Percentiles rank a stretch among this genome's conserved stretches.
These are phyloP conservation scores for Dillenia turbinata DNA, from an alignment of 164 flowering plant species.

Conservation along the genomic window DNA sequence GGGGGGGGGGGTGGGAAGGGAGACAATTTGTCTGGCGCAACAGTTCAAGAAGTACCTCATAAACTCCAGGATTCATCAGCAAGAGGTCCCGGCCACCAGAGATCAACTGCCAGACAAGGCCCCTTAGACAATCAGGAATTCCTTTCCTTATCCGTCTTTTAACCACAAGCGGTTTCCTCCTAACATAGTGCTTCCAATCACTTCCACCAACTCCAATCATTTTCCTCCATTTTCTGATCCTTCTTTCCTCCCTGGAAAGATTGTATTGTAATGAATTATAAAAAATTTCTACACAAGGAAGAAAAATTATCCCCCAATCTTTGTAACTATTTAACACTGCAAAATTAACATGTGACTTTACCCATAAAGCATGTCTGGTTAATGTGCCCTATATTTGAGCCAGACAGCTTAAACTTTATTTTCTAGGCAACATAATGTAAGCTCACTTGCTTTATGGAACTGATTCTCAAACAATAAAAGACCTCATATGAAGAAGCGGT, in stretches of 20 bases:
- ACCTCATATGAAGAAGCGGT: too few relatives aligned
- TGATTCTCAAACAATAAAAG: too few relatives aligned
- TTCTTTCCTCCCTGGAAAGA: slow-evolving; percentile 73
- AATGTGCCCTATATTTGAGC: too few relatives aligned
- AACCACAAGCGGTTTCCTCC: slow-evolving; percentile 87
- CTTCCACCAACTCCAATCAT: slow-evolving; percentile 98
- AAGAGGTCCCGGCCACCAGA: slow-evolving; percentile 97
- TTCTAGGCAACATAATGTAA: too few relatives aligned
- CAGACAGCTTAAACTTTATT: too few relatives aligned
- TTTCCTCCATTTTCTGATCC: slow-evolving; percentile 90
- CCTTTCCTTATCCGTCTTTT: slow-evolving; percentile 90
- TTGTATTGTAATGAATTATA: background rate
- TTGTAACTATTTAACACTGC: background rate
- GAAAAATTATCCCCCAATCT: background rate
- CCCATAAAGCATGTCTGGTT: too few relatives aligned
- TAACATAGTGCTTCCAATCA: slow-evolving; percentile 93
- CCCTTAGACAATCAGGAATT: slow-evolving; percentile 95
- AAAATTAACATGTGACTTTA: background rate
- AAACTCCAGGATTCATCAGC: slow-evolving; percentile 95
- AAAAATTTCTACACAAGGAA: too few relatives aligned
- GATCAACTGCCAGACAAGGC: slow-evolving; percentile 97
- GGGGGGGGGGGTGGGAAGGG: too few relatives aligned
- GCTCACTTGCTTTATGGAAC: too few relatives aligned
- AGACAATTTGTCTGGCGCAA: too few relatives aligned
- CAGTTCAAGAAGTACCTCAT: slow-evolving; percentile 52